These are phyloP conservation scores for Dianthus caryophyllus DNA, from an alignment of 148 eudicot species.

Conservation along the genomic window DNA sequence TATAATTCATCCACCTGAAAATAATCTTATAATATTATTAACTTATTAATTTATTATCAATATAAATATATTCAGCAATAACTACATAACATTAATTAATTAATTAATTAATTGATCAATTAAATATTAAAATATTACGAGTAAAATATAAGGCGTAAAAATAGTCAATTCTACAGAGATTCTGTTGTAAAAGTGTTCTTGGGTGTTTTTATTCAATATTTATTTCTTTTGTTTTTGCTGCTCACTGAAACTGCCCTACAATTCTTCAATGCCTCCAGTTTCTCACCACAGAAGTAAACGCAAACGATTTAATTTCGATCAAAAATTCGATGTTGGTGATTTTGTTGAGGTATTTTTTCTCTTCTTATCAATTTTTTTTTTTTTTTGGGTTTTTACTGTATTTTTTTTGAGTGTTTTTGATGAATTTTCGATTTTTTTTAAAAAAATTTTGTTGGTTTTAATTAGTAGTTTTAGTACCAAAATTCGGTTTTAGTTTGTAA, in stretches of 20 bases:
- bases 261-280: constrained; percentile 28
- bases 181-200: neutral
- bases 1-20: too few species aligned
- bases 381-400: too few species aligned
- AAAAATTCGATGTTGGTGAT: constrained; percentile 14
- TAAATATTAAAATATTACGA: too few species aligned
- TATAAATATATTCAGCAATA: too few species aligned
- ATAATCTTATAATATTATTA: too few species aligned
- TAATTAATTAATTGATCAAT: too few species aligned
- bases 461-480: neutral
- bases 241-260: constrained; percentile 16
- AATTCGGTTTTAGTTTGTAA: neutral
- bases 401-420: neutral
- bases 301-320: neutral
- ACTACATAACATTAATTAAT: too few species aligned
- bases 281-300: constrained; percentile 13
- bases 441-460: neutral
- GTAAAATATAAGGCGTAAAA: neutral
- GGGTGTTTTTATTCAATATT: neutral
- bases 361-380: neutral
- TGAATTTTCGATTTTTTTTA: neutral
- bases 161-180: neutral
- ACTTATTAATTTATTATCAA: too few species aligned
- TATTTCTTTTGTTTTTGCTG: constrained; percentile 17
- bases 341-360: constrained; percentile 36